phyloP scores from a whole-genome alignment of 768 basidiomycete species.

The Gautieria morchelliformis region DNA sequence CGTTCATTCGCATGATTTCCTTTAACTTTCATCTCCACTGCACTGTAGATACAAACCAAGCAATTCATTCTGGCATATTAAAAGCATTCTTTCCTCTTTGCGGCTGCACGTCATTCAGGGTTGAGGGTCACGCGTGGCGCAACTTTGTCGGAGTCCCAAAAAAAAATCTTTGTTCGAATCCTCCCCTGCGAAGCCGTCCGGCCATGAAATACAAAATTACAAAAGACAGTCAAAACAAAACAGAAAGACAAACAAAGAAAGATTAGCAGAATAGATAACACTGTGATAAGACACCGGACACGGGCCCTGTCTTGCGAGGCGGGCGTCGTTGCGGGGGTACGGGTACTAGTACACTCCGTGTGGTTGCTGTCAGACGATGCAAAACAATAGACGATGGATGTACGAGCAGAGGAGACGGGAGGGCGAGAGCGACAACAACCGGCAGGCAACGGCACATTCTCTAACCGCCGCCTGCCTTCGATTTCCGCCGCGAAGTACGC shows the following conservation, averaged over 20 bases:
- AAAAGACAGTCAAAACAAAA: neutral
- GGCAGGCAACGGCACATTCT: conserved; percentile 8
- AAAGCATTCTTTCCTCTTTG: neutral
- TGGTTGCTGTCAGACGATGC: neutral
- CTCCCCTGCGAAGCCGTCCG: conserved; percentile 2
- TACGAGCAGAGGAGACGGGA: conserved; percentile 15
- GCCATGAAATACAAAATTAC: conserved; percentile 2
- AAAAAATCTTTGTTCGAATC: conserved; percentile 1
- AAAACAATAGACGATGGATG: neutral
- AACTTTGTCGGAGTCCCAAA: neutral
- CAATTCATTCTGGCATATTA: neutral
- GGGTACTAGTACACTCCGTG: conserved; percentile 1
- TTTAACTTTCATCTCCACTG: neutral
- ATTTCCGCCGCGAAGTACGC: conserved; percentile 30
- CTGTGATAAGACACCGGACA: conserved; percentile 4
- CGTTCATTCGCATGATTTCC: neutral
- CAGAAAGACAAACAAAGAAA: neutral
- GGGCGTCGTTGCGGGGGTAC: neutral
- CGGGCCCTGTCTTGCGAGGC: neutral
- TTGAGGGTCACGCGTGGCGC: neutral
- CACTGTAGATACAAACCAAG: neutral
- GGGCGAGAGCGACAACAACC: conserved; percentile 4
- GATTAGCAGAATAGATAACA: conserved; percentile 6
- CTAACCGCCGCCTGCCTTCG: conserved; percentile 43
- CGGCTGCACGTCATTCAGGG: neutral